Evolutionary conservation across 345 rosid species (phyloP).

Genomic region (Viola odorata): DNA sequence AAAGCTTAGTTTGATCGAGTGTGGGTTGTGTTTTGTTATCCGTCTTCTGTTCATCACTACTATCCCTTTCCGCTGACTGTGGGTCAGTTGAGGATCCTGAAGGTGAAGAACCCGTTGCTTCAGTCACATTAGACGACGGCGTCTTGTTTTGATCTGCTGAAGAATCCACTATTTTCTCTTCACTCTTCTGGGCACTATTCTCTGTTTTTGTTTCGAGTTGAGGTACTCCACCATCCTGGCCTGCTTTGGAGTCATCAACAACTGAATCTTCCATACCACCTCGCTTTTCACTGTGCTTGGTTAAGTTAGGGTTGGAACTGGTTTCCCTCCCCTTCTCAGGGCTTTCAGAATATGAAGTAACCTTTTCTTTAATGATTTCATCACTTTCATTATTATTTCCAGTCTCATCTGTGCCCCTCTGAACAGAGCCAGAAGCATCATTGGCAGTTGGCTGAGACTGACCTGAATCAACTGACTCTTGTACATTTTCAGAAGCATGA

Average conservation of each 20-base stretch:
- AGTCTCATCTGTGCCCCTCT: conserved; percentile 31
- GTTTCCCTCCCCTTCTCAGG: conserved; percentile 35
- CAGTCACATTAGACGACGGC: conserved; percentile 23
- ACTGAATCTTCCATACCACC: conserved; percentile 27
- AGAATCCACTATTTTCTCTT: conserved; percentile 40
- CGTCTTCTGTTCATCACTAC: conserved; percentile 42
- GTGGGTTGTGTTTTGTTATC: conserved; percentile 45
- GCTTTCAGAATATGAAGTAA: conserved; percentile 27
- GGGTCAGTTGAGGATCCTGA: conserved; percentile 41
- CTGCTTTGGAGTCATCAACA: conserved; percentile 32
- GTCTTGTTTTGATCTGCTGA: conserved; percentile 41
- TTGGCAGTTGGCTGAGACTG: conserved; percentile 25
- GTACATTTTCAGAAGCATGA: conserved; percentile 32
- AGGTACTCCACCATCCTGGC: conserved; percentile 32
- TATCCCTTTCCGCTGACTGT: conserved; percentile 45
- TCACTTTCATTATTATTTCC: conserved; percentile 35
- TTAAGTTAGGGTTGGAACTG: conserved; percentile 23
- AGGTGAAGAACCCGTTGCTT: conserved; percentile 30
- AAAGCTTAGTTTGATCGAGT: conserved; percentile 37
- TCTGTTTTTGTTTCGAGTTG: conserved; percentile 34
- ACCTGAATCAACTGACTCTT: conserved; percentile 32
- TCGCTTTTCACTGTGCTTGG: conserved; percentile 27
- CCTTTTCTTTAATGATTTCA: conserved; percentile 34
- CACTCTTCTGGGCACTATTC: conserved; percentile 27
- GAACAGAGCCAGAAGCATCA: conserved; percentile 29